Evolutionary conservation across 768 basidiomycete species (phyloP), one percentile per base, ranked within the genome.

Genomic region (Termitomyces bulborhizus): DNA sequence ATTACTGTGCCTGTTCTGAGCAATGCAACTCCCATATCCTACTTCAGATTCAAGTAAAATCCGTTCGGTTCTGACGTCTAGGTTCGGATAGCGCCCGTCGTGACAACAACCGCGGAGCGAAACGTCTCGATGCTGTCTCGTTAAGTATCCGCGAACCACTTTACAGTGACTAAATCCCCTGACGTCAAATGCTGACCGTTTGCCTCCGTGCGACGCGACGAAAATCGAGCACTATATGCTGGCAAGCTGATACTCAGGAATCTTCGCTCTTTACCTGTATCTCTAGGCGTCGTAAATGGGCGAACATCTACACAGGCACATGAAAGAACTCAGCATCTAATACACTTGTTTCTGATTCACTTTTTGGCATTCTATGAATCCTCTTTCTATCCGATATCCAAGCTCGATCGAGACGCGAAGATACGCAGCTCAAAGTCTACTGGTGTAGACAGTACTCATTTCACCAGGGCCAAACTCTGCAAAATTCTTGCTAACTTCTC

Each of bases 331-430:
- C 44, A 51, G 48, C 7, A 29, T 51, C 45, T 51, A 46, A 54
- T 55, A 55, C 45, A 52, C 56, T 55, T 32, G 31, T 32, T 59
- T 54, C 26, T 56, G 55, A 56, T 57, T 53, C 48, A 43, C 58
- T 56, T 51, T 46, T 21, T 46, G 39, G 45, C 12, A 29, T 45
- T 53, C 39, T 6, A 50, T 18, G 27, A 11, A 29, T 39, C n/a
- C 49, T 50, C 49, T 50, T 50, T 39, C 40, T n/a, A 5, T 26
- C 48, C 37, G 37, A 37, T 39, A n/a, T 40, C 24, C 37, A 50
- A 50, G 49, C 49, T 40, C n/a, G 37, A 36, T 27, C 26, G 26
- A 49, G 18, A 27, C 16, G 27, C 26, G n/a, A 29, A 34, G 11
- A n/a, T 12, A 50, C 39, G 36, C n/a, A 50, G 27, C 36, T 27